Percentiles rank a stretch among this genome's conserved stretches.
Conservation (phyloP, 257 asterid species). For the Leonotis leonurus region DNA sequence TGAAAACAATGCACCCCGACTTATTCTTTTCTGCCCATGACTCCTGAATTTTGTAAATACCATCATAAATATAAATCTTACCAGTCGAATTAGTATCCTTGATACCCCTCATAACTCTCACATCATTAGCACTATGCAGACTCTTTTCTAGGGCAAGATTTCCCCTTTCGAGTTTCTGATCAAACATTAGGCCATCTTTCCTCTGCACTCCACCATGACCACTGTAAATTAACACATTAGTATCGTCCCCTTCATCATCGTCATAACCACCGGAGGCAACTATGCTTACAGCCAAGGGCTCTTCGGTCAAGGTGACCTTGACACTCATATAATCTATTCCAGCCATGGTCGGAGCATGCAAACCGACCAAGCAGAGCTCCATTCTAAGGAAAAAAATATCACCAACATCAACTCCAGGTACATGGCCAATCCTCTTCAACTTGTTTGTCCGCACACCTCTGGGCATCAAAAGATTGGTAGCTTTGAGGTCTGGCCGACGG, state of each 20-base stretch:
- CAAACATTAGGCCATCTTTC: slow-evolving; percentile 80
- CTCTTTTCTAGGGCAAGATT: slow-evolving; percentile 60
- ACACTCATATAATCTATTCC: slow-evolving; percentile 91
- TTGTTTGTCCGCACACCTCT: slow-evolving; percentile 68
- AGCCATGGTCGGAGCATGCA: slow-evolving; percentile 95
- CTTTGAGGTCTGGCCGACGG: slow-evolving; percentile 76
- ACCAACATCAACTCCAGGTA: slow-evolving; percentile 79
- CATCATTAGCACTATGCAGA: slow-evolving; percentile 46
- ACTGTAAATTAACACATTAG: slow-evolving; percentile 63
- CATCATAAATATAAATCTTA: slow-evolving; percentile 79
- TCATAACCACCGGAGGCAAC: slow-evolving; percentile 95
- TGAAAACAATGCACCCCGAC: slow-evolving; percentile 75
- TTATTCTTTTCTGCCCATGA: slow-evolving; percentile 82
- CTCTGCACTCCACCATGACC: slow-evolving; percentile 96
- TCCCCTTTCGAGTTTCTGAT: slow-evolving; percentile 94
- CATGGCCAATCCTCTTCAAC: slow-evolving; percentile 60
- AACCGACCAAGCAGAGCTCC: slow-evolving; percentile 83
- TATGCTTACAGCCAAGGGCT: slow-evolving; percentile 89
- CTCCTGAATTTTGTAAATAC: slow-evolving; percentile 66
- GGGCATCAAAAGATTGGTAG: slow-evolving; percentile 48
- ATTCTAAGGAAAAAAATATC: slow-evolving; percentile 84
- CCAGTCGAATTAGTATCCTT: slow-evolving; percentile 36
- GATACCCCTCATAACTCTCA: slow-evolving; percentile 50
- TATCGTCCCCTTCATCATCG: slow-evolving; percentile 76
- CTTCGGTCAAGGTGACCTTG: slow-evolving; percentile 56